These are phyloP conservation scores for Phoma sp. DNA, from an alignment of 2,329 filamentous ascomycete species.

Conservation along the genomic window DNA sequence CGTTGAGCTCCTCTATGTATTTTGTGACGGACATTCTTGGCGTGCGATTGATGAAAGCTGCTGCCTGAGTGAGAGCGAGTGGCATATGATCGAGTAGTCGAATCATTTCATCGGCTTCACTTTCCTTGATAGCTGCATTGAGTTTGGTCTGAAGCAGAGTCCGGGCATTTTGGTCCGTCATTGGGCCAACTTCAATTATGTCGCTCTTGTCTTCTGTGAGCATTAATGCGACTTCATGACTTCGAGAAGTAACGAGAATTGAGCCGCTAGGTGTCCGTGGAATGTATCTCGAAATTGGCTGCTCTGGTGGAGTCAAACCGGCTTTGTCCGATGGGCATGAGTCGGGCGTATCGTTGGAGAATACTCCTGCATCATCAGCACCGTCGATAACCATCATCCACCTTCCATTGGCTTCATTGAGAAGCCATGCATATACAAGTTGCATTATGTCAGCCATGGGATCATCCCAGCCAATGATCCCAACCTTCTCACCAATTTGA, in stretches of 20 bases:
- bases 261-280: background rate
- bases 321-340: too few relatives aligned
- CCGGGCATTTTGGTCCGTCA: slow-evolving; percentile 10
- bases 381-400: slow-evolving; percentile 34
- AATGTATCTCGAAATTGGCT: background rate
- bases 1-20: too few relatives aligned
- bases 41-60: slow-evolving; percentile 3
- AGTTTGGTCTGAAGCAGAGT: slow-evolving; percentile 20
- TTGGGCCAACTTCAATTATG: slow-evolving; percentile 13
- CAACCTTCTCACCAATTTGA: slow-evolving; percentile 19
- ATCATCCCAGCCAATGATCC: slow-evolving; percentile 16
- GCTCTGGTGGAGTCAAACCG: too few relatives aligned
- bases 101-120: slow-evolving; percentile 1
- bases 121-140: background rate
- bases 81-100: slow-evolving; percentile 13
- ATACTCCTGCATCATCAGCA: slow-evolving; percentile 23
- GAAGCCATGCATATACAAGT: slow-evolving; percentile 22
- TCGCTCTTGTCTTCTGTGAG: slow-evolving; percentile 14
- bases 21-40: too few relatives aligned
- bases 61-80: slow-evolving; percentile 11
- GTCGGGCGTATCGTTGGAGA: background rate
- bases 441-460: slow-evolving; percentile 16
- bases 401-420: slow-evolving; percentile 14
- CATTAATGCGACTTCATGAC: slow-evolving; percentile 5
- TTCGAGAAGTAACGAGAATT: slow-evolving; percentile 18